Evolutionary conservation across 164 flowering plant genomes (phyloP).

Genomic region (Cinnamomum micranthum): DNA sequence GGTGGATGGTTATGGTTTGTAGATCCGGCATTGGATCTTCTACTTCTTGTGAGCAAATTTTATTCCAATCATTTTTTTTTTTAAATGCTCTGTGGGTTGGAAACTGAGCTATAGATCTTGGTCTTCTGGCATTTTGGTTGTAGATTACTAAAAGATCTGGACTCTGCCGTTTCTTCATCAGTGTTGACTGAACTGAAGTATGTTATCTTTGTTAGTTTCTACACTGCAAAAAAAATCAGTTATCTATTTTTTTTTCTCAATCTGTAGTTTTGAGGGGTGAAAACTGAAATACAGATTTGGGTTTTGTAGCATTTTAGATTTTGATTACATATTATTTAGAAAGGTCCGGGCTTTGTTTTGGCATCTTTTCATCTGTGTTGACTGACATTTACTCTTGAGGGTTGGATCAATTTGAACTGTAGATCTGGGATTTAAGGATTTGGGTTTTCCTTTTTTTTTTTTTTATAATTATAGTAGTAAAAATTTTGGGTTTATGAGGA

Average conservation of each 20-base stretch:
- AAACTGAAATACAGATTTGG: constrained; percentile 10
- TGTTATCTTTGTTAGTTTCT: not conserved
- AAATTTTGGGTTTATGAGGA: not conserved
- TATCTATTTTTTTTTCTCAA: not conserved
- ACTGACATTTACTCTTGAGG: constrained; percentile 1
- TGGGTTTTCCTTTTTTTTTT: constrained; percentile 1
- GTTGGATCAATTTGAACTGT: constrained; percentile 8
- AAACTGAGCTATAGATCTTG: not conserved
- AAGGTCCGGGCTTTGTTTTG: not conserved
- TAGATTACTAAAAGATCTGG: not conserved
- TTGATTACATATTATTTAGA: not conserved
- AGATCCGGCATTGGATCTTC: not conserved
- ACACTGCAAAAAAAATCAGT: not conserved
- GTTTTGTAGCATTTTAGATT: constrained; percentile 3
- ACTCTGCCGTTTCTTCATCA: not conserved
- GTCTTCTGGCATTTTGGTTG: not conserved
- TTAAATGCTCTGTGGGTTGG: not conserved
- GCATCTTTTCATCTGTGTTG: not conserved
- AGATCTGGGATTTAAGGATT: constrained; percentile 2
- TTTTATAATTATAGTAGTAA: not conserved
- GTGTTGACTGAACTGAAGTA: no score
- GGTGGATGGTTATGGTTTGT: not conserved
- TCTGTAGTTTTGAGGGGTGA: not conserved
- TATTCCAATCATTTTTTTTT: no score
- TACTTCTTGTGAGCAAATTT: not conserved